Base-by-base conservation (phyloP, 2,329 filamentous ascomycete species). In the Fusarium torulosum region DNA sequence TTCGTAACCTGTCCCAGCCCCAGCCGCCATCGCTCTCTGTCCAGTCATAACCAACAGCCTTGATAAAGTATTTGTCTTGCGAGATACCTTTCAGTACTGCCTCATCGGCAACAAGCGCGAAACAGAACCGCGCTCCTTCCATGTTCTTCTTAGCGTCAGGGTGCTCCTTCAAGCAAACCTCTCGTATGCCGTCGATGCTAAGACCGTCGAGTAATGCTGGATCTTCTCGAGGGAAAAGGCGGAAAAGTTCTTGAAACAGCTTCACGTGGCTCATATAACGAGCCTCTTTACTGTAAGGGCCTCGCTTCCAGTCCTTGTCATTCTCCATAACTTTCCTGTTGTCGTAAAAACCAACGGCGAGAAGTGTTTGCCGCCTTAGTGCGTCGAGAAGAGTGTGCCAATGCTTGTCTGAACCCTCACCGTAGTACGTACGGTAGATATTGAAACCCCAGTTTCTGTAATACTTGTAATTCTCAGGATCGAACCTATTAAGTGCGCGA, bases 401-500 rank as follows among this genome's bases (percentile, higher is more conserved):
- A 33, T 47, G 20, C 9, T 65, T 7, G 0, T 62, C 49, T 0
- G 52, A 61, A 6, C 52, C 63, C 4, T 40, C 7, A 15, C 49
- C 20, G n/a, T 67, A 62, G 13, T 62, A 27, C 10, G 61, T 67
- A 27, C 64, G 56, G 42, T 59, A 58, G 14, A 62, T 50, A 0
- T 41, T 37, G 3, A 46, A 67, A 1, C 56, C 64, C 64, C 61
- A 67, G 11, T 65, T 45, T 10, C 25, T 27, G 7, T 52, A 66
- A 37, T 67, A 50, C 17, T 65, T 51, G 13, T 45, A 42, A 9
- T 64, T 61, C 29, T 60, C 63, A 2, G 42, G 55, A 13, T 41
- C 42, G 21, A 2, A 55, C 20, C 19, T 31, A 6, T 64, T 38
- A 14, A 53, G 19, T 4, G 2, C 8, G 4, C 23, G 47, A 6